Base-by-base conservation (phyloP, 192 early-diverging fungal genomes). In the Fimicolochytrium jonesii region DNA sequence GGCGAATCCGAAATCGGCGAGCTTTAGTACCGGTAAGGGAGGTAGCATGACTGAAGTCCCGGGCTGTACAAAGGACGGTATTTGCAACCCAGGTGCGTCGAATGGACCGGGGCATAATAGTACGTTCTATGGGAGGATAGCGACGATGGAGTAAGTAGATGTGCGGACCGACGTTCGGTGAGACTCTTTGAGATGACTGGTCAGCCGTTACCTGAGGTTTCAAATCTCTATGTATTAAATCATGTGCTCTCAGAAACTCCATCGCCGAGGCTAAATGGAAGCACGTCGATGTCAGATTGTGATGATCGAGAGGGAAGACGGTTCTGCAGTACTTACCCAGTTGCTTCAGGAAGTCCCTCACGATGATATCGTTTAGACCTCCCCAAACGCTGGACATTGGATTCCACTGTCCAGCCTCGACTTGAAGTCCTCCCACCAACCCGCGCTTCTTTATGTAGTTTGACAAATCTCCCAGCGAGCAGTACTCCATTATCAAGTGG, bases 1-100 rank as follows among this genome's bases (percentile, higher is more conserved):
- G 1, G 97, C 95, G 78, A 99, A 99, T 10, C 97, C 97, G 75
- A 99, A 99, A 69, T 99, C 97, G 7, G 93, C 97, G 11, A 99
- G 82, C 61, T 98, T 95, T 11, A 99, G 74, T 26, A 75, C 74
- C 15, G 96, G 96, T 22, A 91, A 62, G 6, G 81, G 75, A 45
- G 81, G 76, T 25, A 67, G 75, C 47, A 50, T 61, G 20, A 50
- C 42, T 20, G 57, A 44, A 9, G 71, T 47, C 10, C 58, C 62
- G n/a, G 51, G 56, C 30, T 75, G 61, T 35, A 56, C 15, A 28
- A 68, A 56, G 18, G 66, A 71, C 56, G 67, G 75, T 70, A 67
- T 78, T 54, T 28, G 75, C 67, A 67, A 70, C 4, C 15, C 47
- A 35, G 52, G 82, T 76, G 61, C 52, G 32, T 23, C 34, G 9